These are phyloP conservation scores for Mycena polygramma DNA, from an alignment of 768 basidiomycete genomes.

Conservation along the genomic window DNA sequence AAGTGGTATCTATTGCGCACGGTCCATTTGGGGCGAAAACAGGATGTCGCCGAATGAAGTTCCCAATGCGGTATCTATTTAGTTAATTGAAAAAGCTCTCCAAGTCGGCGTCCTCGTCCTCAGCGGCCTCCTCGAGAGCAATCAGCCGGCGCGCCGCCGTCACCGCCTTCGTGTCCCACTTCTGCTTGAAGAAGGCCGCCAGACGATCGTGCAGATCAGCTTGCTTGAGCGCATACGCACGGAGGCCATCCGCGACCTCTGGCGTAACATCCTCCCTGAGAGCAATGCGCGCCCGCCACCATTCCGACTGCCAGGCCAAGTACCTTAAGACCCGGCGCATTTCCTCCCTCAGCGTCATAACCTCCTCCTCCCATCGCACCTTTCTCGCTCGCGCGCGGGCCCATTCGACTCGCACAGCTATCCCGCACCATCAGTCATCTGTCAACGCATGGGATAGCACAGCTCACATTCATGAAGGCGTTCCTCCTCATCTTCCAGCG, in stretches of 20 bases:
- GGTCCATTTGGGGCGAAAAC: too few species aligned
- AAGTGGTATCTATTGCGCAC: too few species aligned
- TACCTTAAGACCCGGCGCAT: constrained; percentile 18
- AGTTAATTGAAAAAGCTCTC: not conserved
- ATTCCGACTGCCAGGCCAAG: constrained; percentile 1
- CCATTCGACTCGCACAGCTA: not conserved
- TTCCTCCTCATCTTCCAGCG: not conserved
- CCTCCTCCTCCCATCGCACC: not conserved
- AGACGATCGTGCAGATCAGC: not conserved
- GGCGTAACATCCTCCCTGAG: not conserved
- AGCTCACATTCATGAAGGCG: not conserved
- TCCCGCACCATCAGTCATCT: not conserved
- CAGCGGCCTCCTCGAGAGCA: too few species aligned
- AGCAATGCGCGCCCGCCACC: not conserved
- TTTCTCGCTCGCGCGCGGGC: not conserved
- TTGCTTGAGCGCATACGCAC: constrained; percentile 4
- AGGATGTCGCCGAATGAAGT: too few species aligned
- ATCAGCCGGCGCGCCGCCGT: not conserved
- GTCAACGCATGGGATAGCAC: not conserved
- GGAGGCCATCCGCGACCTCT: not conserved
- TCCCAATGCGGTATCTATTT: too few species aligned
- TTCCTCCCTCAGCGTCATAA: constrained; percentile 29
- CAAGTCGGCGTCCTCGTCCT: not conserved
- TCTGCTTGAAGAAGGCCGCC: not conserved
- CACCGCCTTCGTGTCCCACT: constrained; percentile 2